Evolutionary conservation across 352 stramenopile species (phyloP).

Genomic region (Detonula confervacea): DNA sequence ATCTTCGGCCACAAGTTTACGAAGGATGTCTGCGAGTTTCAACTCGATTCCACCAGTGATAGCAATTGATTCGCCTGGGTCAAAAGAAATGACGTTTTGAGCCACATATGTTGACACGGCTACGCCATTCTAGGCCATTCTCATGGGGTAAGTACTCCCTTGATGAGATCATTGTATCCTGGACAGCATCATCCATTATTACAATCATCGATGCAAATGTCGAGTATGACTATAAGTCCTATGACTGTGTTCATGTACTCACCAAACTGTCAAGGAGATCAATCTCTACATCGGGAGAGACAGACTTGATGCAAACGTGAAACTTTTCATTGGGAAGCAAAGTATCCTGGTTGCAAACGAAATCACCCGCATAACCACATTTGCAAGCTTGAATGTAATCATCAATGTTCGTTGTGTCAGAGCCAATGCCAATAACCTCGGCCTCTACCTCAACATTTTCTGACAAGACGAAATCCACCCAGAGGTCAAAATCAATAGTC

Average conservation of each 20-base stretch:
- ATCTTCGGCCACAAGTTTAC: too few relatives aligned
- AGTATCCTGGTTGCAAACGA: background rate
- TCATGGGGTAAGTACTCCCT: background rate
- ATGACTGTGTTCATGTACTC: background rate
- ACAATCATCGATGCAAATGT: background rate
- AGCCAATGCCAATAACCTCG: background rate
- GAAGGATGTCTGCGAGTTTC: too few relatives aligned
- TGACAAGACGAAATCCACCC: background rate
- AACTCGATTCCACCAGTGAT: too few relatives aligned
- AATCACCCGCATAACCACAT: background rate
- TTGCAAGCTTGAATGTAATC: background rate
- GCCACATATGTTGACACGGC: too few relatives aligned
- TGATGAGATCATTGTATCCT: background rate
- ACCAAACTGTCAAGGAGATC: background rate
- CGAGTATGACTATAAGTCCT: background rate
- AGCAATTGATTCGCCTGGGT: too few relatives aligned
- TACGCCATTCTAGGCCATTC: too few relatives aligned
- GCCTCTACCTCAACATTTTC: background rate
- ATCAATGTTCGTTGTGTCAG: background rate
- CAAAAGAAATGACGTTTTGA: too few relatives aligned
- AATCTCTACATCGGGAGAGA: constrained; percentile 3
- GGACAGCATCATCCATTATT: background rate
- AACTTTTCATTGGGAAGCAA: background rate
- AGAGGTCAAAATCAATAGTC: constrained; percentile 12
- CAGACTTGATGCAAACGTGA: background rate